Base-by-base conservation (phyloP, 441 rosid species). In the Dalechampia spathulata region DNA sequence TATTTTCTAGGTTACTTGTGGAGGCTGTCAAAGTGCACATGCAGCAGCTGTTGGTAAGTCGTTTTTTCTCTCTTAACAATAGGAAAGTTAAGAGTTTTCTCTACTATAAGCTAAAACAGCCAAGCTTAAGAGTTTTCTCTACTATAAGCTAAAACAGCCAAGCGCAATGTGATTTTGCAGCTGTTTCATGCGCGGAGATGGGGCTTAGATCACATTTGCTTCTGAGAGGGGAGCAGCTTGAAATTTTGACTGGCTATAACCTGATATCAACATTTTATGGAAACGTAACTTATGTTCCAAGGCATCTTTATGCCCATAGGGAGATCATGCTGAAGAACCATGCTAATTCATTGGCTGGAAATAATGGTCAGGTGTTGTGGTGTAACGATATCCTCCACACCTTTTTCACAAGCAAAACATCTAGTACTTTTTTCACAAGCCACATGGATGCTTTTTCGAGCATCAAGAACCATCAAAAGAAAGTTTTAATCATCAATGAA, bases 21-120 rank as follows among this genome's bases (percentile, higher is more conserved):
- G 96, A 62, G 96, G 96, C 60, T 84, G 94, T 73, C 98, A 86
- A 79, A 92, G 96, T 50, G 95, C 95, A 11, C 94, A 92, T 65
- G 69, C 98, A 66, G 85, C 92, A 58, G 90, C 92, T 55, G 85
- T 83, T 71, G 96, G 96, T 78, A 74, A 68, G 78, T 58, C 27
- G 48, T 28, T 39, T 43, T 39, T 61, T 27, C 39, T 38, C 28
- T 43, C 41, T 16, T 39, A n/a, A 46, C 43, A 32, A 16, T 15
- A 16, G 46, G 37, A 51, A 20, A 17, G 44, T 28, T 69, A 26
- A 19, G 41, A 49, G 39, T 63, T 17, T 55, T 27, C 25, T 17
- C 11, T 58, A 32, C 21, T 15, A 9, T 23, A 17, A 34, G 34
- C 34, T 30, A 3, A 3, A 30, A 4, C 34, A 8, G 34, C 8